A percentile compares a stretch with the other conserved stretches of the same genome.
Conservation (phyloP, 179 eudicot species). For the Patellifolia procumbens region DNA sequence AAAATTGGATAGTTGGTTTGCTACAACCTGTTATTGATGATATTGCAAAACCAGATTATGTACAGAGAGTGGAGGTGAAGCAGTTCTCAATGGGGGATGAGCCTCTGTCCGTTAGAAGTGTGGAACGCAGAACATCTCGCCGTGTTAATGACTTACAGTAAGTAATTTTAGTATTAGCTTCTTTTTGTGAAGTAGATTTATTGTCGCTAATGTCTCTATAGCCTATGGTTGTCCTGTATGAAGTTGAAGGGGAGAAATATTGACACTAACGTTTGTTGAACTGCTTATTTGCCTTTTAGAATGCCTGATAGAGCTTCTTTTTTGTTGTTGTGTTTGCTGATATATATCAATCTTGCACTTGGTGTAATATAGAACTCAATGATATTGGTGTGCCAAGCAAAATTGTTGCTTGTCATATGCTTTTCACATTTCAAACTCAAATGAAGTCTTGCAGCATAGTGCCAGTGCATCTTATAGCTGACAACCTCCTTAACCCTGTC, state of each 20-base stretch:
- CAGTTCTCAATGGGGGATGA: slow-evolving; percentile 95
- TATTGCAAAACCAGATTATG: slow-evolving; percentile 86
- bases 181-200: neutral
- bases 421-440: neutral
- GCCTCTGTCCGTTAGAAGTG: slow-evolving; percentile 91
- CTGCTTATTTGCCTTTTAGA: neutral
- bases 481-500: neutral
- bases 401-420: neutral
- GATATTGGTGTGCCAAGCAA: neutral
- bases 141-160: slow-evolving; percentile 90
- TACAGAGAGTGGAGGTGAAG: slow-evolving; percentile 87
- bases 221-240: neutral
- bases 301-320: neutral
- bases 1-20: slow-evolving; percentile 89
- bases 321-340: neutral
- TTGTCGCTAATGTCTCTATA: neutral
- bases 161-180: slow-evolving; percentile 31
- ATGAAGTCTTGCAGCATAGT: neutral
- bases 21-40: slow-evolving; percentile 93
- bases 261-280: slow-evolving; percentile 9
- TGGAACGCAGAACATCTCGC: slow-evolving; percentile 92
- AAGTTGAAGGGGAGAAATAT: neutral
- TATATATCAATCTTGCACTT: neutral
- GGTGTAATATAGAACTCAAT: neutral
- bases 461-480: neutral